Evolutionary conservation across 78 protist genomes (phyloP).

Genomic region (slime mould (Dictyostelium discoideum)): DNA sequence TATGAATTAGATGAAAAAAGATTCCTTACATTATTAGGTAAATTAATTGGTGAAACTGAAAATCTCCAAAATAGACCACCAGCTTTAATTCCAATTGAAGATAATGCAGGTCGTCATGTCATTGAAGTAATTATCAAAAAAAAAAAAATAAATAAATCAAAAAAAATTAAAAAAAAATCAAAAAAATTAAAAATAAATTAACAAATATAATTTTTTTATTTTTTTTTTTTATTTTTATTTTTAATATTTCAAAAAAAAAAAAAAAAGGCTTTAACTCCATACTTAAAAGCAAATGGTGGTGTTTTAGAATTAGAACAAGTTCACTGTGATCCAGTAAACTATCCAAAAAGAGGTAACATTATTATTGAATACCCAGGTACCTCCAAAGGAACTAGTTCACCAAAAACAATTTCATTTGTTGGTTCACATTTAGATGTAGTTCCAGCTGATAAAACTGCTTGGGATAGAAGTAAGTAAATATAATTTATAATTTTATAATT

Average conservation of each 20-base stretch:
- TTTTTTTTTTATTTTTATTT: not conserved
- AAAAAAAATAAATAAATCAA: no score
- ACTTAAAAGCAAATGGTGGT: slow-evolving; percentile 54
- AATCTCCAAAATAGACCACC: slow-evolving; percentile 73
- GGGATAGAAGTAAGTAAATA: slow-evolving; percentile 37
- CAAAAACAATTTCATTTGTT: slow-evolving; percentile 77
- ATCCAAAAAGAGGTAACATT: slow-evolving; percentile 62
- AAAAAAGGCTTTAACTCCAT: slow-evolving; percentile 36
- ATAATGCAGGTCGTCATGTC: slow-evolving; percentile 72
- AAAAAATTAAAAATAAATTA: not conserved
- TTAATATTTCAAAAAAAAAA: not conserved
- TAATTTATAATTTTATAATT: not conserved
- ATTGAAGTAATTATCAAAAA: not conserved
- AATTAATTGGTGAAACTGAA: slow-evolving; percentile 61
- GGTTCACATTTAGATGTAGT: slow-evolving; percentile 90
- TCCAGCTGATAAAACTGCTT: slow-evolving; percentile 72
- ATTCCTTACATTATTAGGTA: slow-evolving; percentile 35
- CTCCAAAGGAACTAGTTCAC: not conserved
- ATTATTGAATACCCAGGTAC: slow-evolving; percentile 68
- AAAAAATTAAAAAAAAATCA: no score
- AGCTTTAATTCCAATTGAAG: slow-evolving; percentile 56
- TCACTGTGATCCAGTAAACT: slow-evolving; percentile 34
- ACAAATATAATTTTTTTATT: not conserved
- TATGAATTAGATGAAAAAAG: slow-evolving; percentile 58
- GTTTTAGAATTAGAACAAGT: slow-evolving; percentile 59